Base-by-base conservation (phyloP, 306 rosid species). In the Abrus pulchellus region DNA sequence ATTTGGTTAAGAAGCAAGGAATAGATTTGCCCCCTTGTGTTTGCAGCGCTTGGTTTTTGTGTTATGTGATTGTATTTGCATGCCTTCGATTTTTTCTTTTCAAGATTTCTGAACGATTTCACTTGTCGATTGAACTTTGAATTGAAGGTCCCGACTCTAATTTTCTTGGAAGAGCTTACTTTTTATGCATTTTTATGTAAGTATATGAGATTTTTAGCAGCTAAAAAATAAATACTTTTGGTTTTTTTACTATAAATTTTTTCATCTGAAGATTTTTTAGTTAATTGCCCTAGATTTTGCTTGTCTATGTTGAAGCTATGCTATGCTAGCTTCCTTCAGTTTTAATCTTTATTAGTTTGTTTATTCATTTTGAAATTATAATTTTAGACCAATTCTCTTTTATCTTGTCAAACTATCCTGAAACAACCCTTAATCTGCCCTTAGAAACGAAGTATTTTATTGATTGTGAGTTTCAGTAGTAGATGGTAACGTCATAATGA, bases 391-490 rank as follows among this genome's bases (percentile, higher is more conserved):
- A 56, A 45, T 40, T 5, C 41, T 80, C 5, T 72, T 13, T 5
- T 13, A 30, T 62, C 48, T 71, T 0, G 79, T 9, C 12, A 38
- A 72, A 63, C 14, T 4, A 38, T 52, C 30, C 40, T 20, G 9
- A 64, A 66, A 67, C 76, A 57, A 14, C 66, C 55, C 3, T 20
- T 20, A 14, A 50, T 60, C 50, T 29, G 9, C 50, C 8, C 53
- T 64, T 57, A 13, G 9, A 29, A 74, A 6, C 59, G 38, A 36
- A 57, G 5, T 30, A 12, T 52, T 59, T 72, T 80, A 7, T 73
- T 64, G 63, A 9, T 57, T 72, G 29, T 44, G 62, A 34, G 20
- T n/a, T 75, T 82, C 32, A 28, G 40, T 47, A 56, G 9, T 65
- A 61, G 27, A 62, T 27, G 72, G 5, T 55, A 28, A 43, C 28